Percentiles rank a stretch among this genome's conserved stretches.
phyloP scores from a whole-genome alignment of 352 stramenopile species.

The Pythium brassicae region DNA sequence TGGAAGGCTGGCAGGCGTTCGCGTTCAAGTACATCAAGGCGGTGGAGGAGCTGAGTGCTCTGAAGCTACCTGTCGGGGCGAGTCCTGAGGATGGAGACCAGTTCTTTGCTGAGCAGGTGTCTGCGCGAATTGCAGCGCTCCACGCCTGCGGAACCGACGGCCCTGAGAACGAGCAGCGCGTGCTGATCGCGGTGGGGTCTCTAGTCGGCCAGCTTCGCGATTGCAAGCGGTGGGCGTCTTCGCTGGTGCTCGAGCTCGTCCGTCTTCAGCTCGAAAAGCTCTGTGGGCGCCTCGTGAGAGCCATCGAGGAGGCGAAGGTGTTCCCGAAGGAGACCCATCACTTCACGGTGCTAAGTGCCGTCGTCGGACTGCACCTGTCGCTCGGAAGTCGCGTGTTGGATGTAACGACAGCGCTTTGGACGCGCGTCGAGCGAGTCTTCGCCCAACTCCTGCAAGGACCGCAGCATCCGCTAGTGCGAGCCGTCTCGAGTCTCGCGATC shows the following conservation, averaged over 20 bases:
- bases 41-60: constrained; percentile 27
- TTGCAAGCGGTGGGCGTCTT: constrained; percentile 30
- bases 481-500: neutral
- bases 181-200: constrained; percentile 29
- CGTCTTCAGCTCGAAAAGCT: constrained; percentile 20
- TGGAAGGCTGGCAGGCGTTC: constrained; percentile 40
- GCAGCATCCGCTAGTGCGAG: neutral
- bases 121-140: constrained; percentile 8
- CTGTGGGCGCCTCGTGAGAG: constrained; percentile 18
- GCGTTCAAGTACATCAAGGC: constrained; percentile 35
- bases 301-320: constrained; percentile 35
- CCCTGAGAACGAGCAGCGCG: constrained; percentile 12
- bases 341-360: constrained; percentile 16
- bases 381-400: constrained; percentile 25
- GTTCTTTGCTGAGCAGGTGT: constrained; percentile 33
- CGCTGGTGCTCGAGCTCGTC: constrained; percentile 21
- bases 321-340: constrained; percentile 20
- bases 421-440: constrained; percentile 22
- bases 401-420: constrained; percentile 15
- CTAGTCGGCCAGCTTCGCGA: constrained; percentile 32
- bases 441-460: constrained; percentile 17
- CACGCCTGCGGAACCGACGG: constrained; percentile 11
- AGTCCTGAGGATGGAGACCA: constrained; percentile 33
- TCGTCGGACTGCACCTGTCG: constrained; percentile 30
- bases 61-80: constrained; percentile 39